Percentiles rank a stretch among this genome's conserved stretches.
Evolutionary conservation across 495 filamentous ascomycete genomes (phyloP).

Genomic region (Pyrenopolyporus hunteri): DNA sequence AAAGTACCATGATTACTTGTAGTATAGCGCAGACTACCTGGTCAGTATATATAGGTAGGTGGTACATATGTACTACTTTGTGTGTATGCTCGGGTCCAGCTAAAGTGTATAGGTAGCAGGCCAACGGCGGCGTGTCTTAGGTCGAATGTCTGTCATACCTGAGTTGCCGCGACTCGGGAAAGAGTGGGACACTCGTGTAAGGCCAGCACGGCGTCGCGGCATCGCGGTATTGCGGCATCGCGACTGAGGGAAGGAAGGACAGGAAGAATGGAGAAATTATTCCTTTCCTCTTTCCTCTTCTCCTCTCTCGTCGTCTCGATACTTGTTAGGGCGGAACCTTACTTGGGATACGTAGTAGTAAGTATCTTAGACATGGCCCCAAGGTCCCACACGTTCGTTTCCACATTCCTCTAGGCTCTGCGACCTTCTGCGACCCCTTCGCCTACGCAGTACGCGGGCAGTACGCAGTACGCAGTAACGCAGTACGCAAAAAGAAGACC

Average conservation of each 20-base stretch:
- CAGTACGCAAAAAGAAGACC: no score
- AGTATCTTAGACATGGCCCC: no score
- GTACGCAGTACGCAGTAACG: no score
- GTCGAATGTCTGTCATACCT: conserved; percentile 33
- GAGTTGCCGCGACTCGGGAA: conserved; percentile 12
- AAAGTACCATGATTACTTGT: no score
- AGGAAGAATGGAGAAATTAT: neutral
- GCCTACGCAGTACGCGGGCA: no score
- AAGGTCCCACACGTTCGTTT: conserved; percentile 32
- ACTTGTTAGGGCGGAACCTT: conserved; percentile 5
- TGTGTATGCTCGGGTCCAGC: neutral
- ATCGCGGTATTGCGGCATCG: conserved; percentile 3
- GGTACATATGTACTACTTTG: neutral
- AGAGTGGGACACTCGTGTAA: conserved; percentile 26
- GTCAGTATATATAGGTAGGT: no score
- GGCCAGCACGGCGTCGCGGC: conserved; percentile 13
- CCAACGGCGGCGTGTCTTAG: conserved; percentile 19
- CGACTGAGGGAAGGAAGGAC: neutral
- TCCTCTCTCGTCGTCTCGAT: conserved; percentile 9
- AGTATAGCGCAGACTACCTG: no score
- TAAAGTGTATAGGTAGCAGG: neutral
- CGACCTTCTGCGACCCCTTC: conserved; percentile 30
- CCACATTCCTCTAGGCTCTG: conserved; percentile 25
- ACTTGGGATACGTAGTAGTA: conserved; percentile 16
- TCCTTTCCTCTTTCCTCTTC: conserved; percentile 1